Evolutionary conservation across 306 rosid species (phyloP).

Genomic region (Pyrus communis): DNA sequence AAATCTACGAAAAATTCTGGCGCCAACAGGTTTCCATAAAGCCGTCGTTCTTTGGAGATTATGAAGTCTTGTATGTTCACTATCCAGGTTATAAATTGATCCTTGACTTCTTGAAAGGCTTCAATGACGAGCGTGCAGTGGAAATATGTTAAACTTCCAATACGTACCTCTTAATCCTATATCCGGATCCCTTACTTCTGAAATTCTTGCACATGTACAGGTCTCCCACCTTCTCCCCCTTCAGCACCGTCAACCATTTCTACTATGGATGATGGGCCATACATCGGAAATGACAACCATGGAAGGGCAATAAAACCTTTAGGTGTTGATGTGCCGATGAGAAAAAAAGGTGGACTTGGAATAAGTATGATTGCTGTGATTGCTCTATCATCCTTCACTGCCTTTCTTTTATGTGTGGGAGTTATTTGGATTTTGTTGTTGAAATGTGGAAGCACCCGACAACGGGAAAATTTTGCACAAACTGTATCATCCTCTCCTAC

Average conservation of each 20-base stretch:
- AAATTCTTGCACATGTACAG: constrained; percentile 34
- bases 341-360: constrained; percentile 37
- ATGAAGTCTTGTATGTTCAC: constrained; percentile 66
- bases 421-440: constrained; percentile 58
- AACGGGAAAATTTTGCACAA: constrained; percentile 34
- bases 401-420: constrained; percentile 49
- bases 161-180: not conserved
- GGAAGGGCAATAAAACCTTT: constrained; percentile 69
- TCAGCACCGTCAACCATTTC: constrained; percentile 44
- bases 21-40: constrained; percentile 46
- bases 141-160: not conserved
- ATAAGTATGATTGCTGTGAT: constrained; percentile 45
- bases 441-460: constrained; percentile 31
- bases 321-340: constrained; percentile 71
- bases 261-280: constrained; percentile 50
- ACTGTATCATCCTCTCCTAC: constrained; percentile 33
- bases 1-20: constrained; percentile 73
- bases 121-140: not conserved
- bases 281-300: constrained; percentile 34
- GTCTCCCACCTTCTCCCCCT: constrained; percentile 98
- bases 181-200: constrained; percentile 14
- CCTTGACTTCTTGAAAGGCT: not conserved
- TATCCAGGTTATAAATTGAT: constrained; percentile 62
- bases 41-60: constrained; percentile 60
- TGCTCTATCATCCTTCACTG: constrained; percentile 62